phyloP scores from a whole-genome alignment of 2,329 filamentous ascomycete genomes.

The Penicillium sp. region DNA sequence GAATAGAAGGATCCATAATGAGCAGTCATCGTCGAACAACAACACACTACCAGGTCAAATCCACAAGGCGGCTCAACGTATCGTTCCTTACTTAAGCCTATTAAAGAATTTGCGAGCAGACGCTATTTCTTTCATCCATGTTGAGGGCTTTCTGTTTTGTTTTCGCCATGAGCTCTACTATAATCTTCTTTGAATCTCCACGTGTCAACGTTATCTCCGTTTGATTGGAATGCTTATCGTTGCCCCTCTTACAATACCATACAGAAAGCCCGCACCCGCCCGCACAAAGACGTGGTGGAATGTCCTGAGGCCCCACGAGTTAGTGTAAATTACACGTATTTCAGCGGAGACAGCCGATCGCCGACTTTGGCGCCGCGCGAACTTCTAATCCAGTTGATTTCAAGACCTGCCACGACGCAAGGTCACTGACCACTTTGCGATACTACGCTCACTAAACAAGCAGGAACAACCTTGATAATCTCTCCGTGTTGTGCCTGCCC shows the following conservation, averaged over 20 bases:
- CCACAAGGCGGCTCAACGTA: too few species aligned
- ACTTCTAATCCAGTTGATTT: neutral
- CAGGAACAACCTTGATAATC: slow-evolving; percentile 6
- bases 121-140: too few species aligned
- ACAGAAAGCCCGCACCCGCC: slow-evolving; percentile 2
- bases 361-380: slow-evolving; percentile 7
- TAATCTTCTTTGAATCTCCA: too few species aligned
- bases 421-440: neutral
- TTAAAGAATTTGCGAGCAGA: too few species aligned
- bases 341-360: slow-evolving; percentile 26
- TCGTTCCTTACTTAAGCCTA: too few species aligned
- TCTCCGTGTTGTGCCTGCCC: neutral
- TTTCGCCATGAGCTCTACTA: too few species aligned
- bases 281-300: neutral
- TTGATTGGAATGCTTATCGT: slow-evolving; percentile 2
- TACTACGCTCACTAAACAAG: slow-evolving; percentile 5
- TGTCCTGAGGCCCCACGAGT: neutral
- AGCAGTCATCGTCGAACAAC: too few species aligned
- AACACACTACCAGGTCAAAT: too few species aligned
- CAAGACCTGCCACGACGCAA: neutral
- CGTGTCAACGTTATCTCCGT: neutral
- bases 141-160: too few species aligned
- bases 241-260: slow-evolving; percentile 7
- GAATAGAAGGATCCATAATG: too few species aligned
- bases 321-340: neutral